Conservation (phyloP, 805 yeast species). For the Zygoascus tannicola region DNA sequence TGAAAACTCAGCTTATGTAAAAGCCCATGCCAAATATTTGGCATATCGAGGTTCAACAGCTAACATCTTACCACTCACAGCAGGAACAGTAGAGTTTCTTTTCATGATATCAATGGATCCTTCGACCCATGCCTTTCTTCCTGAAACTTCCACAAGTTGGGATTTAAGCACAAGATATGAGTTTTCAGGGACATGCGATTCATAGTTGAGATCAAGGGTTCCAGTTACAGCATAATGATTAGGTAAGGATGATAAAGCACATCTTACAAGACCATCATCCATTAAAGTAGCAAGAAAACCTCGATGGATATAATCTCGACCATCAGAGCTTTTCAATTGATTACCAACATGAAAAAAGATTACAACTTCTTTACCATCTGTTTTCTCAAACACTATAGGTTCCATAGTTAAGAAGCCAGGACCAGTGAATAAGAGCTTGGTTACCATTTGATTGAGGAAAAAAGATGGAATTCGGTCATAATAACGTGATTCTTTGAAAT, state of each 20-base stretch:
- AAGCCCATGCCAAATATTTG: constrained; percentile 51
- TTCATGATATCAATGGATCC: constrained; percentile 48
- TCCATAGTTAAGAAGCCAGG: constrained; percentile 61
- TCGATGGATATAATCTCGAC: constrained; percentile 46
- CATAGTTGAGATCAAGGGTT: constrained; percentile 45
- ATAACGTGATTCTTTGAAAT: constrained; percentile 20
- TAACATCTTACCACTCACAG: constrained; percentile 52
- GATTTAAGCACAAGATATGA: constrained; percentile 58
- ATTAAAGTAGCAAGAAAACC: constrained; percentile 70
- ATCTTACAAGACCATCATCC: constrained; percentile 62
- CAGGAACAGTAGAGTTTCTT: constrained; percentile 15
- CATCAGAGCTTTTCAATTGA: constrained; percentile 31
- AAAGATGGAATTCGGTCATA: constrained; percentile 21
- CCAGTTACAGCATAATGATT: constrained; percentile 81
- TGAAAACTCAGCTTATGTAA: too few species aligned
- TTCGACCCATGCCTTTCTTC: constrained; percentile 62
- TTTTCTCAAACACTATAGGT: constrained; percentile 56
- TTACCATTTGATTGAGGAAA: constrained; percentile 16
- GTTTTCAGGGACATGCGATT: constrained; percentile 40
- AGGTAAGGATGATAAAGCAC: constrained; percentile 74
- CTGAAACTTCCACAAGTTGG: constrained; percentile 48
- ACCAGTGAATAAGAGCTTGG: constrained; percentile 64
- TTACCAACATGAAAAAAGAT: constrained; percentile 65
- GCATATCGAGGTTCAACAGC: constrained; percentile 88
- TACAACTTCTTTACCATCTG: constrained; percentile 40